phyloP scores from a whole-genome alignment of 352 stramenopile species.

The Globisporangium alternatum region DNA sequence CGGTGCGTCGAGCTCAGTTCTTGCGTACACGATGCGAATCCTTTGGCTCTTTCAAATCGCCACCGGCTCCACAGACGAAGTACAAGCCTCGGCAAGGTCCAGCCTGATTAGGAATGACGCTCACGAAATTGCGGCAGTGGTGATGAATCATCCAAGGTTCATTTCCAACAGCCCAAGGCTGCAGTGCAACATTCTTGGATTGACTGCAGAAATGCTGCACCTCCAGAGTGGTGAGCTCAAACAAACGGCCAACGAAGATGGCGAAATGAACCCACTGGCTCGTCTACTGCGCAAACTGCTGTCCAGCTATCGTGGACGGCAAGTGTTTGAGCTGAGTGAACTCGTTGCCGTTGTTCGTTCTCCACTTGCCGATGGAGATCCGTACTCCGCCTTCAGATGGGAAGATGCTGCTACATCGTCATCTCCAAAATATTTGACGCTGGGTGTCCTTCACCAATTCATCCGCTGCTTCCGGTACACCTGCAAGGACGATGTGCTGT shows the following conservation, averaged over 20 bases:
- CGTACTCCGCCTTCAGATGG: not conserved
- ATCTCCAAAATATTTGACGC: not conserved
- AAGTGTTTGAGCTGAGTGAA: not conserved
- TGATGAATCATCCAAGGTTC: not conserved
- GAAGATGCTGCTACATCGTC: not conserved
- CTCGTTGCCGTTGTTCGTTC: not conserved
- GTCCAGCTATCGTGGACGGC: not conserved
- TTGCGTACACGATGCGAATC: constrained; percentile 1
- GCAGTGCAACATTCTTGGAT: constrained; percentile 2
- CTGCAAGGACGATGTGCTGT: not conserved
- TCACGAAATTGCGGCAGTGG: not conserved
- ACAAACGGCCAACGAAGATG: not conserved
- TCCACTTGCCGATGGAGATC: not conserved
- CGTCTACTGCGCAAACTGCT: not conserved
- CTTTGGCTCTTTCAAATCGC: constrained; percentile 12
- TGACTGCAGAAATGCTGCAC: not conserved
- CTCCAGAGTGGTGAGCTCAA: not conserved
- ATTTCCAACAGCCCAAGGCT: not conserved
- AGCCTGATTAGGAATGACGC: not conserved
- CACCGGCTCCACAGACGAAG: not conserved
- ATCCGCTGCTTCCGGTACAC: constrained; percentile 9
- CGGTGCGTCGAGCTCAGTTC: not conserved
- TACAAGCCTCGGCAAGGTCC: too few relatives aligned
- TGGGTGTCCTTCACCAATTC: constrained; percentile 10
- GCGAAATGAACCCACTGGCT: not conserved